Conservation (phyloP, 1,284 basidiomycete species). For the Golubevia pallescens region DNA sequence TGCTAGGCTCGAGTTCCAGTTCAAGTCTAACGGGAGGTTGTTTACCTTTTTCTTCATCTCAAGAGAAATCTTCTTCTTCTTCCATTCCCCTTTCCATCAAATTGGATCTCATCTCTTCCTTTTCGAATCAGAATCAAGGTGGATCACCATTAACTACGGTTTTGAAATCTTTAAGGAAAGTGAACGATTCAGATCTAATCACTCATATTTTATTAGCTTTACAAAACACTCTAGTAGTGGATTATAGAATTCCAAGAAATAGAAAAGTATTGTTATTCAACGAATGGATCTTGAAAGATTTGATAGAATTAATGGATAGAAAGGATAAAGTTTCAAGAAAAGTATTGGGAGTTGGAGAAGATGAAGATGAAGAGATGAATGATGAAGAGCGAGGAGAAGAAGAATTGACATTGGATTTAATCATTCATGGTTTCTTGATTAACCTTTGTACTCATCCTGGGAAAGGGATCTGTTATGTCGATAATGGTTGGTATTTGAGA, state of each 20-base stretch:
- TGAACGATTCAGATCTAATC: neutral
- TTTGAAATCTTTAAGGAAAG: too few species aligned
- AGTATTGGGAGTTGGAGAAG: neutral
- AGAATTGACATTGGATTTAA: slow-evolving; percentile 36
- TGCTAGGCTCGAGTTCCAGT: slow-evolving; percentile 16
- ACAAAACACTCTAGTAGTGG: slow-evolving; percentile 47
- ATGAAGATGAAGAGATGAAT: neutral
- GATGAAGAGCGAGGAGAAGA: slow-evolving; percentile 3
- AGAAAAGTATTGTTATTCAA: slow-evolving; percentile 46
- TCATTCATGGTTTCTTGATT: slow-evolving; percentile 56
- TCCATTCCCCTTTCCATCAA: neutral
- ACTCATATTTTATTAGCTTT: slow-evolving; percentile 17
- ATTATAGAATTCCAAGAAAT: slow-evolving; percentile 33
- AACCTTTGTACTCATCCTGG: slow-evolving; percentile 53
- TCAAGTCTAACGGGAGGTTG: neutral
- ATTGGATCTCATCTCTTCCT: neutral
- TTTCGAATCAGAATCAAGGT: too few species aligned
- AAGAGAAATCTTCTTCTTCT: too few species aligned
- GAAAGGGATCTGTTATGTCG: slow-evolving; percentile 53
- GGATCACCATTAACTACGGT: too few species aligned
- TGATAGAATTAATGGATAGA: slow-evolving; percentile 12
- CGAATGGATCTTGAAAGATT: slow-evolving; percentile 42
- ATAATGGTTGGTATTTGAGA: slow-evolving; percentile 54
- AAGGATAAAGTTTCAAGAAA: too few species aligned
- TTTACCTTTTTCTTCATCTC: neutral